Base-by-base conservation (phyloP, 163 green algal genomes). In the Chlamydomonas reinhardtii region DNA sequence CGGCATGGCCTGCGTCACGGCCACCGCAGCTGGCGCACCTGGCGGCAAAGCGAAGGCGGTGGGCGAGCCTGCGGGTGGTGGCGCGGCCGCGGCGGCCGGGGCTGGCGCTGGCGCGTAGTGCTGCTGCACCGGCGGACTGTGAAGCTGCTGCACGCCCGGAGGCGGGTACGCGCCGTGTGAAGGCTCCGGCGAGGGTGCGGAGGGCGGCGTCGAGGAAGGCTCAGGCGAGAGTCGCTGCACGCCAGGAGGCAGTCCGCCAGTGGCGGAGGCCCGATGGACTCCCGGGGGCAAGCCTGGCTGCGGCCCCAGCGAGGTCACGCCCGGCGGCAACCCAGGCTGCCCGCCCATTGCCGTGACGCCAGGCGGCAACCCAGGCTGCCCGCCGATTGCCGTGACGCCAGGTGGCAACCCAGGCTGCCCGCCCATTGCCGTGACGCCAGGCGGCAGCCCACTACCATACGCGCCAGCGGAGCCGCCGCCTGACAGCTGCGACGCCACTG, bases 351-450 rank as follows among this genome's bases (percentile, higher is more conserved):
- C 31, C 48, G 59, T 80, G 31, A 81, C 52, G 8, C 81, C 81
- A 32, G 81, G 70, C 32, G 81, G 81, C 48, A 87, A 19, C 12
- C 76, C 37, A 2, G 52, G 32, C 39, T 74, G 66, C 25, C 80
- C n/a, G 22, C 20, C 59, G 16, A 82, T 77, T 11, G 70, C 31
- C 2, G 71, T 88, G 0, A 81, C 73, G 20, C 73, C 82, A 31
- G 82, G 74, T 2, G 52, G 70, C 54, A 59, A 52, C 56, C 32
- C 72, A 5, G 0, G 35, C 31, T 83, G 59, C 35, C 37, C 35
- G 59, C 64, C 16, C 52, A 83, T 34, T 17, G 29, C 59, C 9
- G 72, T 89, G 24, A 85, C 56, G 27, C 64, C 89, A 35, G 71
- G 70, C 43, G 80, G 78, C 61, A 85, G 39, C 2, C 35, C 61